phyloP scores from a whole-genome alignment of 1,139 yeast genomes.

The Candida sanyaensis region DNA sequence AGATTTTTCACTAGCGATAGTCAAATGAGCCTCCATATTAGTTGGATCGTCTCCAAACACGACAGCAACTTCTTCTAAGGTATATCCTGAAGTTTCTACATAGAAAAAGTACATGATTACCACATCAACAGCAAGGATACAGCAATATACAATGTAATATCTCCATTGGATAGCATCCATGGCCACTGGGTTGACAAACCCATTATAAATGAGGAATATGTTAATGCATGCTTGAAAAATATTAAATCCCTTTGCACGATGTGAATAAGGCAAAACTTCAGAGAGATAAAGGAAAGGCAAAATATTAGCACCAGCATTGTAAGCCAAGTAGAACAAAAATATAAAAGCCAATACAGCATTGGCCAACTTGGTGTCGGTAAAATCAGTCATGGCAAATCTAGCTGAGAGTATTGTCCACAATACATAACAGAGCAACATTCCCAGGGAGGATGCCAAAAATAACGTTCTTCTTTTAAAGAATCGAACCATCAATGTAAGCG shows the following conservation, averaged over 20 bases:
- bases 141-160: constrained; percentile 57
- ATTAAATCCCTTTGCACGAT: constrained; percentile 47
- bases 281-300: constrained; percentile 37
- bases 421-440: constrained; percentile 41
- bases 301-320: constrained; percentile 37
- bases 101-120: constrained; percentile 41
- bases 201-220: constrained; percentile 23
- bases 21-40: neutral
- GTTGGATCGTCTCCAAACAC: constrained; percentile 36
- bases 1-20: neutral
- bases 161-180: constrained; percentile 61
- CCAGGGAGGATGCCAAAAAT: constrained; percentile 34
- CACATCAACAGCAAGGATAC: constrained; percentile 39
- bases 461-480: constrained; percentile 47
- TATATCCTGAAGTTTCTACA: constrained; percentile 54
- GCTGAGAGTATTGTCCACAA: constrained; percentile 43
- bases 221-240: constrained; percentile 30
- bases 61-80: constrained; percentile 54
- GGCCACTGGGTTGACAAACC: constrained; percentile 61
- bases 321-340: constrained; percentile 39
- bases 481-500: constrained; percentile 30
- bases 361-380: constrained; percentile 31
- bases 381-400: constrained; percentile 36
- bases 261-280: constrained; percentile 46
- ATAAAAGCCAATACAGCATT: constrained; percentile 49